phyloP scores from a whole-genome alignment of 768 basidiomycete genomes.

The Kondoa subrosea region DNA sequence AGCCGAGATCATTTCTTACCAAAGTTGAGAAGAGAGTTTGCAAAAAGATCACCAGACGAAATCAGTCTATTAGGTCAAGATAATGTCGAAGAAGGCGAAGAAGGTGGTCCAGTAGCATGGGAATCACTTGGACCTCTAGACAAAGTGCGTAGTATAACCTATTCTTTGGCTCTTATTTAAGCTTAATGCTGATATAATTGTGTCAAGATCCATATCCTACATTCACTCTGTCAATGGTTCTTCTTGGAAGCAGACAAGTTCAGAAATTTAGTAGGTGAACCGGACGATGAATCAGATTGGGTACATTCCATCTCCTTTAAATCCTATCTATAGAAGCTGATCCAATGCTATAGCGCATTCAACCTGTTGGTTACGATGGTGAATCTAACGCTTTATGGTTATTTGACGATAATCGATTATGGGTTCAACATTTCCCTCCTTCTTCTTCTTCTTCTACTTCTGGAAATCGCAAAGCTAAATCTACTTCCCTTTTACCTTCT shows the following conservation, averaged over 20 bases:
- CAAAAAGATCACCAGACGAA: background rate
- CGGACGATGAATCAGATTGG: conserved; percentile 62
- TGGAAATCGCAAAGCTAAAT: no score
- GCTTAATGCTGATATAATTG: no score
- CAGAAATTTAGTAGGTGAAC: conserved; percentile 50
- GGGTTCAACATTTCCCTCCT: conserved; percentile 59
- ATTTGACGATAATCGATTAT: conserved; percentile 68
- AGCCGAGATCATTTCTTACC: background rate
- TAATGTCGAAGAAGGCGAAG: background rate
- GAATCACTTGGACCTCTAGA: conserved; percentile 12
- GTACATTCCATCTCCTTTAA: conserved; percentile 35
- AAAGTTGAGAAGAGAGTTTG: conserved; percentile 1
- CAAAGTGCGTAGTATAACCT: conserved; percentile 7
- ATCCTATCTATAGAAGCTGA: conserved; percentile 13
- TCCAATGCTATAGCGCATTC: conserved; percentile 45
- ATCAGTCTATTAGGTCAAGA: background rate
- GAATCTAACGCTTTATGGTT: conserved; percentile 69
- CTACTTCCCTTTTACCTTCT: conserved; percentile 24
- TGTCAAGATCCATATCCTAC: conserved; percentile 57
- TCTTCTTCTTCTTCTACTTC: no score
- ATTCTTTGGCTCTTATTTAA: background rate
- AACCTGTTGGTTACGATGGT: conserved; percentile 68
- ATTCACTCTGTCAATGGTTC: conserved; percentile 66
- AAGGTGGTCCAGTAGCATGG: conserved; percentile 8
- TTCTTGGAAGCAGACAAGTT: conserved; percentile 60